phyloP scores from a whole-genome alignment of 2,329 filamentous ascomycete species.

The Venturia pyrina region DNA sequence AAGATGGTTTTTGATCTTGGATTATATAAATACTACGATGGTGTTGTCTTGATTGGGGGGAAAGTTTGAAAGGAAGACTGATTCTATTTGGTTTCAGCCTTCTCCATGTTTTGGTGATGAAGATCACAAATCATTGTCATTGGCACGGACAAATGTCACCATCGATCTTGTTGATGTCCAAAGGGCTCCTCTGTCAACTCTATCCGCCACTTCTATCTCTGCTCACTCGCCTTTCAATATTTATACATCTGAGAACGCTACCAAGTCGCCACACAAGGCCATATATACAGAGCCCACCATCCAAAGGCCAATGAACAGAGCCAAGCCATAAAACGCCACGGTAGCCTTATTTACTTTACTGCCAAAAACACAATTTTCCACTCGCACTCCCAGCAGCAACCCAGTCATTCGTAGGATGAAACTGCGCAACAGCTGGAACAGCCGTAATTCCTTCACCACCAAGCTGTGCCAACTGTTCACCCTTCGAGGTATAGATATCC shows the following conservation, averaged over 20 bases:
- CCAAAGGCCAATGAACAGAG: too few species aligned
- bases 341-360: slow-evolving; percentile 35
- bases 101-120: neutral
- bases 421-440: slow-evolving; percentile 83
- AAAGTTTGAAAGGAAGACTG: neutral
- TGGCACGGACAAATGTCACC: too few species aligned
- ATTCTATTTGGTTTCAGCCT: neutral
- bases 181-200: neutral
- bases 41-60: neutral
- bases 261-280: neutral
- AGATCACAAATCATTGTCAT: too few species aligned
- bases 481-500: slow-evolving; percentile 73
- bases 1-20: too few species aligned
- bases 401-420: slow-evolving; percentile 84
- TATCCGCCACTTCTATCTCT: neutral
- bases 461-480: slow-evolving; percentile 79
- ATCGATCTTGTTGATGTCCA: too few species aligned
- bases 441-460: slow-evolving; percentile 87
- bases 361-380: slow-evolving; percentile 88
- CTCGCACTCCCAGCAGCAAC: slow-evolving; percentile 84
- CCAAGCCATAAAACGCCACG: too few species aligned
- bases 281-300: neutral
- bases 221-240: neutral
- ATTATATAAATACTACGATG: too few species aligned
- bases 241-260: neutral